Evolutionary conservation across 768 basidiomycete species (phyloP).

Genomic region (Harrya chromipes): DNA sequence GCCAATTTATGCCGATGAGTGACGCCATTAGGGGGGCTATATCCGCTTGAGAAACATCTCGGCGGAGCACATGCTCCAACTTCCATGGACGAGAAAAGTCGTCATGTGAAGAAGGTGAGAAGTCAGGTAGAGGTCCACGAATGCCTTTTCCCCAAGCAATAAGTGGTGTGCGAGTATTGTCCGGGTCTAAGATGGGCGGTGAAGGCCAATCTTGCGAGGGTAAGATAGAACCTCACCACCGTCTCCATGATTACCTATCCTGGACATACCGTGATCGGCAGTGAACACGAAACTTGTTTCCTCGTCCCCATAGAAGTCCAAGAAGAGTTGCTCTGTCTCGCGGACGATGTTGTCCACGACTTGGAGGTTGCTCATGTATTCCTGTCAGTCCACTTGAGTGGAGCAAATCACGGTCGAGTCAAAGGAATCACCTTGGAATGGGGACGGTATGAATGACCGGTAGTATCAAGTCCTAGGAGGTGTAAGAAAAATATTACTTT

Average conservation of each 20-base stretch:
- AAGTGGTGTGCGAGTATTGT: slow-evolving; percentile 83
- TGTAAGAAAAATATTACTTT: slow-evolving; percentile 81
- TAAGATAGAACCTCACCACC: slow-evolving; percentile 51
- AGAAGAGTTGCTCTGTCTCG: slow-evolving; percentile 58
- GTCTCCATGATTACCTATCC: slow-evolving; percentile 86
- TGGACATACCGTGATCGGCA: slow-evolving; percentile 89
- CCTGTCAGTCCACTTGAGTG: slow-evolving; percentile 38
- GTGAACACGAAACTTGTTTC: slow-evolving; percentile 79
- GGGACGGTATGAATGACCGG: slow-evolving; percentile 83
- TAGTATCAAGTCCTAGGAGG: slow-evolving; percentile 80
- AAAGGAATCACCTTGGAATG: slow-evolving; percentile 59
- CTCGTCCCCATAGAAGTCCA: slow-evolving; percentile 61
- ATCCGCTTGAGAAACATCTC: slow-evolving; percentile 84
- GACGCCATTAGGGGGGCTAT: slow-evolving; percentile 75
- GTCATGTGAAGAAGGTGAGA: slow-evolving; percentile 59
- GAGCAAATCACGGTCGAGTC: background rate
- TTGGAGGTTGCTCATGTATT: slow-evolving; percentile 84
- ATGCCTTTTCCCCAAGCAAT: slow-evolving; percentile 81
- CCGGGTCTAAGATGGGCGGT: slow-evolving; percentile 58
- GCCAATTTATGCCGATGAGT: slow-evolving; percentile 69
- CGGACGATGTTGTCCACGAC: slow-evolving; percentile 74
- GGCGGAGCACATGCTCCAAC: slow-evolving; percentile 53
- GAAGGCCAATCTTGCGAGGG: slow-evolving; percentile 2
- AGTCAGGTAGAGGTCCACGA: slow-evolving; percentile 62
- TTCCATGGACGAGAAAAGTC: slow-evolving; percentile 65